phyloP scores from a whole-genome alignment of 768 basidiomycete genomes.

The Hirschioporus abietinus region DNA sequence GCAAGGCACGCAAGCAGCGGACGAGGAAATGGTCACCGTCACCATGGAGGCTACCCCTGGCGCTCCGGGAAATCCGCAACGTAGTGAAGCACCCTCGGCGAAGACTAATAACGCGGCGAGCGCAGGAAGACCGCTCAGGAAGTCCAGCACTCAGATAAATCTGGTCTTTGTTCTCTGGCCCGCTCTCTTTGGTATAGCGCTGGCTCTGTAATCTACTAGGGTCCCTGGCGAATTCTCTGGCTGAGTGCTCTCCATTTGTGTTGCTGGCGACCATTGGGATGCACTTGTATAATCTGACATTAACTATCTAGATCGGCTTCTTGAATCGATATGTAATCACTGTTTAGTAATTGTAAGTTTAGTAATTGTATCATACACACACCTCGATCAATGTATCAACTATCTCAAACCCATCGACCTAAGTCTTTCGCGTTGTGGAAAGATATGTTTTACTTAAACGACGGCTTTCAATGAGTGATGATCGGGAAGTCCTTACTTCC shows the following conservation, averaged over 20 bases:
- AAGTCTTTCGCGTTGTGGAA: background rate
- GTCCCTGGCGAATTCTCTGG: background rate
- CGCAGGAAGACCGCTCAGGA: background rate
- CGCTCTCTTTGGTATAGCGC: background rate
- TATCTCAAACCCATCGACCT: background rate
- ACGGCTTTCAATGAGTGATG: background rate
- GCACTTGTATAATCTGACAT: background rate
- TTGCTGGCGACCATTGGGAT: background rate
- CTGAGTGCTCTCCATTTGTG: background rate
- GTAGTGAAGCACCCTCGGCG: background rate
- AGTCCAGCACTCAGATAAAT: background rate
- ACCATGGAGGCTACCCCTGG: background rate
- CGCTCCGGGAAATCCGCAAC: background rate
- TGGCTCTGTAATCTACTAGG: background rate
- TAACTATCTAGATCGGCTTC: background rate
- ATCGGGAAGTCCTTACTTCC: background rate
- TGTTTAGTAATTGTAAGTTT: background rate
- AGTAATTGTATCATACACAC: background rate
- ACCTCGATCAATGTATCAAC: background rate
- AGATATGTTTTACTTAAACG: background rate
- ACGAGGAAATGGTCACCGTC: background rate
- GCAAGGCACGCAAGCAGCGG: background rate
- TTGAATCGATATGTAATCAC: background rate
- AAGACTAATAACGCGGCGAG: background rate
- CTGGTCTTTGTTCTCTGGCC: conserved; percentile 3